Base-by-base conservation (phyloP, 352 stramenopile genomes). In the Phytophthora brassicae region DNA sequence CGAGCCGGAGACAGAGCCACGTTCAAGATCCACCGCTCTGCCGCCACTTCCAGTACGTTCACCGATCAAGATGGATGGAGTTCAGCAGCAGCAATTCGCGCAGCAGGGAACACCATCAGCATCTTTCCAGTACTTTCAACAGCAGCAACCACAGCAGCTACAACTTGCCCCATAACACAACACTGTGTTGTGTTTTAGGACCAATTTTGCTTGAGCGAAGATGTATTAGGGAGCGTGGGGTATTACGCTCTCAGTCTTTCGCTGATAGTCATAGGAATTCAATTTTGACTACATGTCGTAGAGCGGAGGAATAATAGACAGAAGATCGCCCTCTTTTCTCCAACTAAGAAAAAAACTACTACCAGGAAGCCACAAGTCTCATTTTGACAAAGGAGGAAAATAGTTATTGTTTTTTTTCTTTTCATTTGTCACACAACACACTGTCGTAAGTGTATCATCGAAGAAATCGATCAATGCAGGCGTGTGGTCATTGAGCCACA, bases 401-500 rank as follows among this genome's bases (percentile, higher is more conserved):
- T 68, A 72, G 51, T 68, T 66, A 62, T 66, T 51, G 59, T 71
- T 66, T 66, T 71, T 60, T 43, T 70, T 20, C 56, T 66, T 69
- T 68, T 31, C 61, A 69, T 69, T 68, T n/a, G n/a, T n/a, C n/a
- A n/a, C n/a, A n/a, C n/a, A n/a, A n/a, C n/a, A n/a, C n/a, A n/a
- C n/a, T n/a, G n/a, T n/a, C n/a, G n/a, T n/a, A n/a, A n/a, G n/a
- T n/a, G n/a, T n/a, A n/a, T n/a, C n/a, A n/a, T n/a, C n/a, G n/a
- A n/a, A n/a, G n/a, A n/a, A n/a, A n/a, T n/a, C n/a, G n/a, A n/a
- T n/a, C n/a, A n/a, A n/a, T n/a, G n/a, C n/a, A n/a, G n/a, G n/a
- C n/a, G n/a, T n/a, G n/a, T n/a, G n/a, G n/a, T n/a, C n/a, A n/a
- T n/a, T n/a, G n/a, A n/a, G n/a, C n/a, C 58, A 8, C 8, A 9